Evolutionary conservation across 176 grass and related monocot species (phyloP), one percentile per base, ranked within the genome.

Genomic region (Elaeis guineensis): DNA sequence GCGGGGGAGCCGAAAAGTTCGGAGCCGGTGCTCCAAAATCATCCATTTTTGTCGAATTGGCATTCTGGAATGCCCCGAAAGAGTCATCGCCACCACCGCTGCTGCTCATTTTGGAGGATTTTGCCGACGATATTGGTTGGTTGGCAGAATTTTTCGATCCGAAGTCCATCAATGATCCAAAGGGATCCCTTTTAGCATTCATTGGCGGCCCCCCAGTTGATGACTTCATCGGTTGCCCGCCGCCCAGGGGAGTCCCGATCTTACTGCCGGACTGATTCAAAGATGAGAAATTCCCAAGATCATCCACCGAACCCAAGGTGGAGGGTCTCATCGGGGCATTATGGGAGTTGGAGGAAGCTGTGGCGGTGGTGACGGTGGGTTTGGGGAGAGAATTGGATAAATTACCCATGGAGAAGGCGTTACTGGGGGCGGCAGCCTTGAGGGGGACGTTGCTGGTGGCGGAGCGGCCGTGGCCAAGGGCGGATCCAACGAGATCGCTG

Each of bases 401-500:
- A 49, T 83, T 83, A n/a, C 75, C 80, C 93, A 89, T 89, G 53
- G 79, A 89, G 78, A 92, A 92, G 53, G 75, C 62, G 35, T 44
- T 65, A 56, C 18, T 86, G 39, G 72, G 54, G 12, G 72, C 73
- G 6, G 84, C 59, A 39, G 88, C 89, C 75, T 81, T 98, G 68
- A 98, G 79, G 7, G 93, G 93, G 11, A 71, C 81, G 66, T 65
- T 80, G 48, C 76, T 55, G 65, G 78, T 65, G 26, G 69, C 25
- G 32, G 73, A 69, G 16, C 75, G 63, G 48, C 78, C 74, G 57
- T 71, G 80, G 55, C 91, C 84, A 11, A 98, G 81, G 48, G 84
- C 79, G 6, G 93, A 85, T 24, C 84, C 88, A 49, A 98, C 62
- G 59, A 98, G 93, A 74, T 98, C 93, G 69, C 93, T 70, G 65